Evolutionary conservation across 257 asterid genomes (phyloP).

Genomic region (Marsdenia floribunda): DNA sequence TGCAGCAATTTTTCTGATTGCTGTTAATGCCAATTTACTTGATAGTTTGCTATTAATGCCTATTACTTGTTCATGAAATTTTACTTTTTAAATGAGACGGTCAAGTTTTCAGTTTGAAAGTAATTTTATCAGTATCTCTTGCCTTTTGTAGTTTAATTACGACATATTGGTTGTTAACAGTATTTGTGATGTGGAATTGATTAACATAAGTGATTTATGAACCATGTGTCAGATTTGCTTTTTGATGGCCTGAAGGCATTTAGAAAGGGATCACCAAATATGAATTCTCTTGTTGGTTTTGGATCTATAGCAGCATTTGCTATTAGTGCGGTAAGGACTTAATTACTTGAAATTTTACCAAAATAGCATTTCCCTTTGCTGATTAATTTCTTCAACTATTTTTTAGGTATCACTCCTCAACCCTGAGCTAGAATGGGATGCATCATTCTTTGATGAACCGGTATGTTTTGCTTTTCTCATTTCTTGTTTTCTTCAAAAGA

Average conservation of each 20-base stretch:
- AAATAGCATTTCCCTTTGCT: conserved; percentile 15
- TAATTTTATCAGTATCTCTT: not conserved
- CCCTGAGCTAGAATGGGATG: conserved; percentile 89
- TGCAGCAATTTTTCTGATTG: not conserved
- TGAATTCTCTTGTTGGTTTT: conserved; percentile 97
- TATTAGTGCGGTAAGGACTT: conserved; percentile 73
- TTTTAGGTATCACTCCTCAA: conserved; percentile 79
- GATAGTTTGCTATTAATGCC: not conserved
- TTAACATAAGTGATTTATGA: conserved; percentile 15
- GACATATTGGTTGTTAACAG: not conserved
- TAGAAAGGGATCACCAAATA: conserved; percentile 86
- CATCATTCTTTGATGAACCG: conserved; percentile 95
- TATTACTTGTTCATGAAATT: not conserved
- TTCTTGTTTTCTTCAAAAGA: conserved; percentile 8
- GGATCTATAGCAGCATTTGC: conserved; percentile 97
- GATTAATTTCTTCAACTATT: conserved; percentile 7
- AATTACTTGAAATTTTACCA: conserved; percentile 14
- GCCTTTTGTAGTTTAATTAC: not conserved
- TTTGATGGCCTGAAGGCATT: conserved; percentile 80
- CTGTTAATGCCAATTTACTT: not conserved
- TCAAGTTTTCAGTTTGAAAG: not conserved
- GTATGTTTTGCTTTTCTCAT: conserved; percentile 43
- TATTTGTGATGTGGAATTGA: conserved; percentile 3
- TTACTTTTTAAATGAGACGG: not conserved
- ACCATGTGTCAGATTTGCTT: conserved; percentile 62